phyloP scores from a whole-genome alignment of 768 basidiomycete species.

The Sistotremastrum niveocremeum region DNA sequence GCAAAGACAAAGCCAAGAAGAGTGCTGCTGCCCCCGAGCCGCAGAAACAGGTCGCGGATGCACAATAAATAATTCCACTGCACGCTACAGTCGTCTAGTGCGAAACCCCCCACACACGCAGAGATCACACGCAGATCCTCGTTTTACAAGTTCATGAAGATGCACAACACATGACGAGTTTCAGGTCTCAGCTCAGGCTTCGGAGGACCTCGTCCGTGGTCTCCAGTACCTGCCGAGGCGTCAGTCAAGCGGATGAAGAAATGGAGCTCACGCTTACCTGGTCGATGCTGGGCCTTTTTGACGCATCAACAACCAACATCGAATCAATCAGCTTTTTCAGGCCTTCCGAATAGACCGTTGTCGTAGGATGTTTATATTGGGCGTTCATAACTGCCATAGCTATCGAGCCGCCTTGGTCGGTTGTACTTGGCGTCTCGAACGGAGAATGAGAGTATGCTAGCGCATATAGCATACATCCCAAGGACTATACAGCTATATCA shows the following conservation, averaged over 20 bases:
- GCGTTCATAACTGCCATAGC: constrained; percentile 96
- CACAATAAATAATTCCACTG: too few relatives aligned
- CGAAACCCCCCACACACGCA: too few relatives aligned
- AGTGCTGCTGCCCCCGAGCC: too few relatives aligned
- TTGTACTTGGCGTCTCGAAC: constrained; percentile 85
- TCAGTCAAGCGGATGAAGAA: constrained; percentile 1
- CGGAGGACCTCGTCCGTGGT: too few relatives aligned
- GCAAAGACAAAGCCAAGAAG: too few relatives aligned
- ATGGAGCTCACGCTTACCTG: constrained; percentile 32
- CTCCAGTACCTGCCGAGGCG: background rate
- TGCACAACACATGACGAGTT: too few relatives aligned
- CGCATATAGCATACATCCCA: constrained; percentile 91
- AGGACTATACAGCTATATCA: constrained; percentile 39
- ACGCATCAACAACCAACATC: constrained; percentile 75
- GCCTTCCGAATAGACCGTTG: constrained; percentile 75
- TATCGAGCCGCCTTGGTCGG: constrained; percentile 90
- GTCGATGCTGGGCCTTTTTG: constrained; percentile 75
- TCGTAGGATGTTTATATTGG: constrained; percentile 73
- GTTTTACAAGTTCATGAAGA: too few relatives aligned
- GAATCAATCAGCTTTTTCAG: constrained; percentile 69
- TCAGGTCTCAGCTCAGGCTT: too few relatives aligned
- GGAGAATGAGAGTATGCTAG: constrained; percentile 93
- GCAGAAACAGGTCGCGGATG: too few relatives aligned
- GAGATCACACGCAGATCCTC: too few relatives aligned
- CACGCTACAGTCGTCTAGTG: too few relatives aligned